These are phyloP conservation scores for Paramecium octaurelia DNA, from an alignment of 73 alveolate species.

Conservation along the genomic window DNA sequence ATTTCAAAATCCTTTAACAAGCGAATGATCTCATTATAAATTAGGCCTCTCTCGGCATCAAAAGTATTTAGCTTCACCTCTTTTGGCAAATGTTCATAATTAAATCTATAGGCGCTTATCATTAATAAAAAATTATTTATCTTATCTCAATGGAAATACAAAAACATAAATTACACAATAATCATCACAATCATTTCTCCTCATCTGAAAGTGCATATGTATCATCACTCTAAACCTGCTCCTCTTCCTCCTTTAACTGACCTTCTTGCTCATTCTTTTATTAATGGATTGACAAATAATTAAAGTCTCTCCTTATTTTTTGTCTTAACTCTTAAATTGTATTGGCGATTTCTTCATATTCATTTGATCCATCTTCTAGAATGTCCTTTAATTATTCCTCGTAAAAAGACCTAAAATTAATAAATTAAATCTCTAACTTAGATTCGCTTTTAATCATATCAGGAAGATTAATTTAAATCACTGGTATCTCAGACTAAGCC, in stretches of 20 bases:
- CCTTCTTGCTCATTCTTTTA: neutral
- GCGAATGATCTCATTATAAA: neutral
- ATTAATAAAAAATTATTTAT: neutral
- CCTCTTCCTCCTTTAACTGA: neutral
- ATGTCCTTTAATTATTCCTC: neutral
- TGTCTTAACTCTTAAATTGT: neutral
- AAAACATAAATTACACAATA: neutral
- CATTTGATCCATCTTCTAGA: neutral
- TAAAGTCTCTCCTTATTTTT: neutral
- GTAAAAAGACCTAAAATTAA: neutral
- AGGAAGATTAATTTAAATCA: neutral
- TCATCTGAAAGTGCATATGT: neutral
- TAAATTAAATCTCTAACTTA: neutral
- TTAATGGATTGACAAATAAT: neutral
- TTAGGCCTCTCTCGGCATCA: conserved; percentile 6
- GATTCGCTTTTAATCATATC: neutral
- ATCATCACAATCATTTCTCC: neutral
- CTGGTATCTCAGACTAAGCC: neutral
- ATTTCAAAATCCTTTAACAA: conserved; percentile 9
- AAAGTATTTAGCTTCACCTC: neutral
- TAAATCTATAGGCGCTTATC: conserved; percentile 46
- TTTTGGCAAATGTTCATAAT: conserved; percentile 40
- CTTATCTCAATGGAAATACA: neutral
- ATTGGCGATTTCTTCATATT: neutral
- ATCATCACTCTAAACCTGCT: neutral